Conservation (phyloP, 2,329 filamentous ascomycete genomes). For the Penicillium crustosum region DNA sequence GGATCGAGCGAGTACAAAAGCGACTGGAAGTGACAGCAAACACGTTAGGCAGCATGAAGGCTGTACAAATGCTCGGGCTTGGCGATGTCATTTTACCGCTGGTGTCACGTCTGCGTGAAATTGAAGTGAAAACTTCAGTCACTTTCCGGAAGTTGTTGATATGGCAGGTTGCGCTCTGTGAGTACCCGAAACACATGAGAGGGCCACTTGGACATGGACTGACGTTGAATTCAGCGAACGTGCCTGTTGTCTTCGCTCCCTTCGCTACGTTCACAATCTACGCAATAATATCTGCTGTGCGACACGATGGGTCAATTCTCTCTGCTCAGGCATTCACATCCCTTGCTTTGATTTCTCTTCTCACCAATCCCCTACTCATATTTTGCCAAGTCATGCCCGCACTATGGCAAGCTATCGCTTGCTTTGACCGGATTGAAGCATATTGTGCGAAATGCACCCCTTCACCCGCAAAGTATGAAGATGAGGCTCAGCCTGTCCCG, state of each 20-base stretch:
- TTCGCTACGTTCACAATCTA: constrained; percentile 23
- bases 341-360: constrained; percentile 25
- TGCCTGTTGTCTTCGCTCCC: constrained; percentile 18
- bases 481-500: not conserved
- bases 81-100: constrained; percentile 19
- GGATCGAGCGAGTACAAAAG: constrained; percentile 44
- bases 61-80: constrained; percentile 43
- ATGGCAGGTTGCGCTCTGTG: constrained; percentile 18
- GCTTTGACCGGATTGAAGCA: constrained; percentile 19
- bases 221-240: constrained; percentile 15
- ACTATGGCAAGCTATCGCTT: constrained; percentile 13
- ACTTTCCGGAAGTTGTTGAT: constrained; percentile 5
- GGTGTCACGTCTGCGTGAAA: constrained; percentile 8
- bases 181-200: constrained; percentile 8
- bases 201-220: not conserved
- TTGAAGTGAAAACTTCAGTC: constrained; percentile 7
- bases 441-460: constrained; percentile 10
- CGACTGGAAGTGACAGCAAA: constrained; percentile 43
- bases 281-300: constrained; percentile 5
- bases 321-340: constrained; percentile 22
- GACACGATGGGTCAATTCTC: constrained; percentile 1
- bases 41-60: constrained; percentile 43
- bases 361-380: constrained; percentile 20
- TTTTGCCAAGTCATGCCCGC: constrained; percentile 22
- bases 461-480: not conserved